Percentiles rank a stretch among this genome's conserved stretches.
Conservation (phyloP, 805 yeast species). For the Kluyveromyces aestuarii region DNA sequence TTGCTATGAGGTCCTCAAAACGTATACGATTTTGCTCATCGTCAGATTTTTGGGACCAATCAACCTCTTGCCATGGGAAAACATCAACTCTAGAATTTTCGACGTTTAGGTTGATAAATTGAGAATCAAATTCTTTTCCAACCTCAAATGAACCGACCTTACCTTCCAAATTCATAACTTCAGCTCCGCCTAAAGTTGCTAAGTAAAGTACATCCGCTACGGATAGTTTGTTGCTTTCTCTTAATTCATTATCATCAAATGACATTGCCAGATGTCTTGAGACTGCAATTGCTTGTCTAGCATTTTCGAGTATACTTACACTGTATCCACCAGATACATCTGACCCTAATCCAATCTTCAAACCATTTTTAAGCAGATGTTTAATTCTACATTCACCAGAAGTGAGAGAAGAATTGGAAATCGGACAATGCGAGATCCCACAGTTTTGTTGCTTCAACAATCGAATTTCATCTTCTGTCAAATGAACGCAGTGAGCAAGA, state of each 20-base stretch:
- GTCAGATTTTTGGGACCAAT: slow-evolving; percentile 7
- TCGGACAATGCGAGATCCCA: slow-evolving; percentile 90
- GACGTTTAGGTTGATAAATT: slow-evolving; percentile 56
- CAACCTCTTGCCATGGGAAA: slow-evolving; percentile 63
- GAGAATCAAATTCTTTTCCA: slow-evolving; percentile 82
- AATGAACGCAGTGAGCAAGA: slow-evolving; percentile 83
- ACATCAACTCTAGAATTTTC: slow-evolving; percentile 57
- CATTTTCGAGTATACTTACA: slow-evolving; percentile 52
- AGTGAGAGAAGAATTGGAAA: slow-evolving; percentile 77
- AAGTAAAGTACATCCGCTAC: slow-evolving; percentile 67
- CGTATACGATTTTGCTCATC: slow-evolving; percentile 29
- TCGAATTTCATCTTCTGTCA: slow-evolving; percentile 53
- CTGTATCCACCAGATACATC: slow-evolving; percentile 75
- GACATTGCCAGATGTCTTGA: slow-evolving; percentile 61
- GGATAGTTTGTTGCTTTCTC: slow-evolving; percentile 40
- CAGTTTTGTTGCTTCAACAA: slow-evolving; percentile 45
- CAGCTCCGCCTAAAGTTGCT: slow-evolving; percentile 88
- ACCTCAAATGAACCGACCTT: slow-evolving; percentile 59
- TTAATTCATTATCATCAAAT: slow-evolving; percentile 25
- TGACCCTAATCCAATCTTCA: slow-evolving; percentile 76
- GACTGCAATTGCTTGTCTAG: slow-evolving; percentile 62
- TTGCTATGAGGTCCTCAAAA: slow-evolving; percentile 55
- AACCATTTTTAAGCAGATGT: slow-evolving; percentile 50
- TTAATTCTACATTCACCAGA: slow-evolving; percentile 86
- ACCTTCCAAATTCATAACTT: slow-evolving; percentile 49